Percentiles rank a stretch among this genome's conserved stretches.
Conservation (phyloP, 192 early-diverging fungal species). For the Obelidium mucronatum region DNA sequence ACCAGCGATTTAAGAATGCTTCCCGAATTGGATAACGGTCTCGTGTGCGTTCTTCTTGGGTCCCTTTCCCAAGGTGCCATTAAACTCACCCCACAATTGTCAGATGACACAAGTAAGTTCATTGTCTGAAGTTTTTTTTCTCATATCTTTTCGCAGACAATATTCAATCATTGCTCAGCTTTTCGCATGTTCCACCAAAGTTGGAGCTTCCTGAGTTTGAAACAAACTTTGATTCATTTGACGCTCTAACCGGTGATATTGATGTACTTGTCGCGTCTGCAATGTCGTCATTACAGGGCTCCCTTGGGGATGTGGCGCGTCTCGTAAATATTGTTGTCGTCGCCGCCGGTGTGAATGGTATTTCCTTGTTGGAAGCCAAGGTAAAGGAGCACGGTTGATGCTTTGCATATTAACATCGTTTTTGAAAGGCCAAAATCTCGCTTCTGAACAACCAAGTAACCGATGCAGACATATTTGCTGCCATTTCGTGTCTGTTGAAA, state of each 20-base stretch:
- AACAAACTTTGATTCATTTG: not conserved
- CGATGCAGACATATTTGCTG: conserved; percentile 3
- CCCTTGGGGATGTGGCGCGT: no score
- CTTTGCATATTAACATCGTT: not conserved
- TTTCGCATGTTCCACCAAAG: not conserved
- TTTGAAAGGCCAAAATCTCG: not conserved
- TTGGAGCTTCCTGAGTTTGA: not conserved
- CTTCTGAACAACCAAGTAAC: not conserved
- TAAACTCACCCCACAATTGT: conserved; percentile 16
- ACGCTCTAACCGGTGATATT: not conserved
- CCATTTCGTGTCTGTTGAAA: not conserved
- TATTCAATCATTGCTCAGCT: not conserved
- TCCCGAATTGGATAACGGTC: conserved; percentile 39
- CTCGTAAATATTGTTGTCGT: not conserved
- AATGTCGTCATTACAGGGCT: not conserved
- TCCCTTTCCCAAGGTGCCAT: conserved; percentile 1
- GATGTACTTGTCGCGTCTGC: not conserved
- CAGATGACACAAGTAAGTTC: not conserved
- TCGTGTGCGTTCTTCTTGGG: conserved; percentile 37
- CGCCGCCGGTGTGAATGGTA: not conserved
- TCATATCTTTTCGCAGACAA: no score
- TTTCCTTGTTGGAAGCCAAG: not conserved
- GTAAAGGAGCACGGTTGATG: not conserved
- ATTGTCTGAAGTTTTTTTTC: no score
- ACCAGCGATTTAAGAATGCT: not conserved